These are phyloP conservation scores for Lactarius psammicola DNA, from an alignment of 768 basidiomycete genomes.

Conservation along the genomic window DNA sequence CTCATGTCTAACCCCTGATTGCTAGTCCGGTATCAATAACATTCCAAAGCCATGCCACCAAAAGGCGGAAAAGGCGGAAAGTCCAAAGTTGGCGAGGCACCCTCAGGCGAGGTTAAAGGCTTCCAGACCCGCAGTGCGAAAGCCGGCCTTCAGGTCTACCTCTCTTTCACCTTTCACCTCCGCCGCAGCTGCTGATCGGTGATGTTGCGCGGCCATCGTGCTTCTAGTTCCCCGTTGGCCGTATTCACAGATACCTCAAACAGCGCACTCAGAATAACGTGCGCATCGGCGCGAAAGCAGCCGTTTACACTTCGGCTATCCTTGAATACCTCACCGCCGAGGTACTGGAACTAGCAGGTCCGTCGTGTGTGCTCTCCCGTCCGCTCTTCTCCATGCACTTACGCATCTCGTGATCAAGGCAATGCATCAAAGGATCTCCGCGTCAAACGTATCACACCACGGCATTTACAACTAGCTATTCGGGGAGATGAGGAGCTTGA, in stretches of 20 bases:
- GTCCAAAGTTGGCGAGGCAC: constrained; percentile 3
- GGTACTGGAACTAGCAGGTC: background rate
- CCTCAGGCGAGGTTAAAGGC: background rate
- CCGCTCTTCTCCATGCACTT: background rate
- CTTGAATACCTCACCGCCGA: constrained; percentile 36
- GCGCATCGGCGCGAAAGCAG: constrained; percentile 93
- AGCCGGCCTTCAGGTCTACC: constrained; percentile 16
- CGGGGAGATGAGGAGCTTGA: background rate
- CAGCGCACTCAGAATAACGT: constrained; percentile 90
- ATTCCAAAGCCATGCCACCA: background rate
- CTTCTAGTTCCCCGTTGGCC: constrained; percentile 87
- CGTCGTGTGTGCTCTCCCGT: background rate
- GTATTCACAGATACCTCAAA: constrained; percentile 95
- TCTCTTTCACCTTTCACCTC: background rate
- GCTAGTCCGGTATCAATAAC: background rate
- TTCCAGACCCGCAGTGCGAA: constrained; percentile 20
- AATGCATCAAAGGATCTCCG: constrained; percentile 96
- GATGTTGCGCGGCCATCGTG: background rate
- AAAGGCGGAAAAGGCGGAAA: constrained; percentile 16
- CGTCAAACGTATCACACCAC: constrained; percentile 52
- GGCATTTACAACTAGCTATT: background rate
- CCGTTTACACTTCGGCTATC: constrained; percentile 94
- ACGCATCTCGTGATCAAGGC: constrained; percentile 45
- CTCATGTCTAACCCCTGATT: background rate
- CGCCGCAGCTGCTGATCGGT: background rate